phyloP scores from a whole-genome alignment of 140 eudicot genomes.

The Senecio squalidus region DNA sequence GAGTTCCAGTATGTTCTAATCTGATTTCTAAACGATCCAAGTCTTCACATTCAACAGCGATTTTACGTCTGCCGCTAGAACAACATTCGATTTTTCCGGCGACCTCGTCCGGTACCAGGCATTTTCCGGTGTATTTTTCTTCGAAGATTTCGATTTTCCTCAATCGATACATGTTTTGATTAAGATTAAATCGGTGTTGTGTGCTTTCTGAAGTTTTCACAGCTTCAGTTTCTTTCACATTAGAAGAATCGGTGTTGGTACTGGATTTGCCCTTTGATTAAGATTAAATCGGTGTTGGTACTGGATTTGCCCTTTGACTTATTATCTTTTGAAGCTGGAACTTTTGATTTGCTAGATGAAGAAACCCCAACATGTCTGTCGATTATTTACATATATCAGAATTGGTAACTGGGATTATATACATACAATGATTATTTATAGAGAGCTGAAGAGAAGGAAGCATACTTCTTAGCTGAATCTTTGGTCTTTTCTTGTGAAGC shows the following conservation, averaged over 20 bases:
- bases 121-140: too few relatives aligned
- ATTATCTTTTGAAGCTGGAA: slow-evolving; percentile 27
- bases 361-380: slow-evolving; percentile 25
- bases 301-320: slow-evolving; percentile 28
- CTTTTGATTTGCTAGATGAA: slow-evolving; percentile 41
- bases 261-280: too few relatives aligned
- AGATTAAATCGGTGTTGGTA: slow-evolving; percentile 33
- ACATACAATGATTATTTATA: not conserved
- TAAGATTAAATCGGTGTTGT: too few relatives aligned
- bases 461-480: slow-evolving; percentile 46
- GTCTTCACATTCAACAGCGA: too few relatives aligned
- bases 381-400: not conserved
- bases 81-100: too few relatives aligned
- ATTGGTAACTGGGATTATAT: not conserved
- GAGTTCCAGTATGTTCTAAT: too few relatives aligned
- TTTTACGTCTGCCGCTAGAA: too few relatives aligned
- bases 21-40: too few relatives aligned
- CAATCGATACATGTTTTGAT: too few relatives aligned
- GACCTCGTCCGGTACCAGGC: too few relatives aligned
- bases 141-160: too few relatives aligned
- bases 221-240: slow-evolving; percentile 43
- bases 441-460: not conserved
- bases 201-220: slow-evolving; percentile 44
- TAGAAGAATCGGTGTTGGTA: slow-evolving; percentile 34
- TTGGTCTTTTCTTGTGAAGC: slow-evolving; percentile 36